Conservation (phyloP, 2,329 filamentous ascomycete species). For the Macrophomina pseudophaseolina region DNA sequence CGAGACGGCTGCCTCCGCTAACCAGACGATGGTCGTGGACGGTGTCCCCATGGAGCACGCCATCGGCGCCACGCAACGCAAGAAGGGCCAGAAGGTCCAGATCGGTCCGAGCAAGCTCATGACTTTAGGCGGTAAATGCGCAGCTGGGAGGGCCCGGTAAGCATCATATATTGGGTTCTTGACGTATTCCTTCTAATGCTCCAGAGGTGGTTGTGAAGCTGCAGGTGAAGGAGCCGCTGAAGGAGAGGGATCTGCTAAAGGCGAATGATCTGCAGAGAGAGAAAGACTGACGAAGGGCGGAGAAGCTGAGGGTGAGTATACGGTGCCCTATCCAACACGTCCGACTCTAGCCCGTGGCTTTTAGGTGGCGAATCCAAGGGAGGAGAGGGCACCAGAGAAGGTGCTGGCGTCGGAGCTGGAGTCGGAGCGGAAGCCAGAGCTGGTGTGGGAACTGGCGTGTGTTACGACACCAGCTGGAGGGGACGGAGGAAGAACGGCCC, state of each 20-base stretch:
- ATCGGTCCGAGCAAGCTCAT: no score
- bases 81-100: no score
- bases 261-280: neutral
- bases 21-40: neutral
- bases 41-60: neutral
- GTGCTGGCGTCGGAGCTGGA: no score
- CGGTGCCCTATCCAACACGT: neutral
- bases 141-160: neutral
- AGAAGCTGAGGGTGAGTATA: neutral
- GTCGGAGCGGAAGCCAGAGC: no score
- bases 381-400: neutral
- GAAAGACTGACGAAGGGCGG: neutral
- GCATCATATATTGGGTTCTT: no score
- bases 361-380: neutral
- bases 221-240: neutral
- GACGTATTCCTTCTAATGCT: no score
- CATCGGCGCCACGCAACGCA: neutral
- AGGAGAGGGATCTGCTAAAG: neutral
- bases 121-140: neutral
- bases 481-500: no score
- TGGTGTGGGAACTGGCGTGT: no score
- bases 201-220: neutral
- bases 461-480: no score
- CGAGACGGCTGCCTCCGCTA: neutral
- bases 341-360: neutral